Conservation (phyloP, 2,329 filamentous ascomycete genomes). For the Hymenoscyphus scutula region DNA sequence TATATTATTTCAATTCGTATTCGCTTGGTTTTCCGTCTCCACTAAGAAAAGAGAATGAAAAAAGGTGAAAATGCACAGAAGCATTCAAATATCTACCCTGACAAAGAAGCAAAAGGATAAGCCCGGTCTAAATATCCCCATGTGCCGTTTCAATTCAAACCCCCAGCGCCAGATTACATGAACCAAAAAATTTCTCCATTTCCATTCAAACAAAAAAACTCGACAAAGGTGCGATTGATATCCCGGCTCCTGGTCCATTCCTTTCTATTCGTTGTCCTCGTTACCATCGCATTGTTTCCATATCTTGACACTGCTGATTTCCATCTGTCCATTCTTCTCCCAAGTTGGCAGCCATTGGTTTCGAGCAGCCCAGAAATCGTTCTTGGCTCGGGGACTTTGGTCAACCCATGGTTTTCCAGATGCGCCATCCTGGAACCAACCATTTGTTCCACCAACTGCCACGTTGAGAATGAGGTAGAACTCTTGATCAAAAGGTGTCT, state of each 20-base stretch:
- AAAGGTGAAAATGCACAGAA: neutral
- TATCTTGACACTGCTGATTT: constrained; percentile 69
- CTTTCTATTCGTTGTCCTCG: neutral
- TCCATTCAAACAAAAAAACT: constrained; percentile 1
- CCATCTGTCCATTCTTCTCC: constrained; percentile 58
- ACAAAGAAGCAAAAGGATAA: neutral
- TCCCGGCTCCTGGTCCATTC: neutral
- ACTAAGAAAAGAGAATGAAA: neutral
- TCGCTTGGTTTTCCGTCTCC: neutral
- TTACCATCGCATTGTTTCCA: constrained; percentile 64
- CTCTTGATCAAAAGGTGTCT: constrained; percentile 71
- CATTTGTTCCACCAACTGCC: constrained; percentile 74
- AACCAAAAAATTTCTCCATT: neutral
- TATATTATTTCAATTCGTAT: neutral
- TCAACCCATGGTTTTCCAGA: constrained; percentile 79
- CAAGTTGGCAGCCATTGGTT: constrained; percentile 69
- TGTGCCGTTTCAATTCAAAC: neutral
- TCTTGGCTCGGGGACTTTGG: constrained; percentile 60
- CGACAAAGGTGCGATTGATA: neutral
- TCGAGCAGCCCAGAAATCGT: constrained; percentile 73
- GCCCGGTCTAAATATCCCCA: neutral
- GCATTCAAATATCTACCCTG: constrained; percentile 1
- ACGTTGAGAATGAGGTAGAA: constrained; percentile 78
- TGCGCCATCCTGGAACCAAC: constrained; percentile 76
- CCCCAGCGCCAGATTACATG: neutral